Percentiles rank a stretch among this genome's conserved stretches.
These are phyloP conservation scores for Rosa multiflora DNA, from an alignment of 306 rosid genomes.

Conservation along the genomic window DNA sequence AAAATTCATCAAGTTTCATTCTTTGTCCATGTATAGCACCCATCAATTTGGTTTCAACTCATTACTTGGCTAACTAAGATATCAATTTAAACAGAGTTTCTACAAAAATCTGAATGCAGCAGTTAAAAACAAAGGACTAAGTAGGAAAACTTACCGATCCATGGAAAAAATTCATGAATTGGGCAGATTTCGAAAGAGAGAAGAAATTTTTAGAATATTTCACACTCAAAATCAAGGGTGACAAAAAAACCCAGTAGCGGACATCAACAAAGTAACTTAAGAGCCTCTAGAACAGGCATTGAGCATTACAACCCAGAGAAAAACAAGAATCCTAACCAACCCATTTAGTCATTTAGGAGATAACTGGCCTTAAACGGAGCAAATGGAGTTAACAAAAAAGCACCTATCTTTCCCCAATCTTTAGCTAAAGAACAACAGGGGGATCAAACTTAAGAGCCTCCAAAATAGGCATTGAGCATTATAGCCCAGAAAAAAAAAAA, in stretches of 20 bases:
- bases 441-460: background rate
- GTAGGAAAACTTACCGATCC: background rate
- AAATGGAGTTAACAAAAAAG: background rate
- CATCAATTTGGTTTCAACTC: background rate
- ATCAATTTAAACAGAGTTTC: background rate
- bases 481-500: constrained; percentile 10
- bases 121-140: background rate
- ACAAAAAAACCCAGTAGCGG: constrained; percentile 7
- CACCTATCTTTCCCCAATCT: background rate
- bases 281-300: background rate
- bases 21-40: constrained; percentile 1
- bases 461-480: constrained; percentile 13
- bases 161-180: background rate
- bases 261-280: background rate
- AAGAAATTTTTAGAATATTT: background rate
- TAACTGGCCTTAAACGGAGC: background rate
- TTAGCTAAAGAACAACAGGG: background rate
- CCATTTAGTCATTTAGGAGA: constrained; percentile 15
- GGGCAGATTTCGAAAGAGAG: background rate
- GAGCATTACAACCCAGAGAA: constrained; percentile 22
- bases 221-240: background rate
- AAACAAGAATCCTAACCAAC: constrained; percentile 10
- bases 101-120: background rate
- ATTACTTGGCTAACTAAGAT: background rate
- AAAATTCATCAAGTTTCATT: constrained; percentile 1